Conservation (phyloP, 2,329 filamentous ascomycete species). For the Colletotrichum trifolii region DNA sequence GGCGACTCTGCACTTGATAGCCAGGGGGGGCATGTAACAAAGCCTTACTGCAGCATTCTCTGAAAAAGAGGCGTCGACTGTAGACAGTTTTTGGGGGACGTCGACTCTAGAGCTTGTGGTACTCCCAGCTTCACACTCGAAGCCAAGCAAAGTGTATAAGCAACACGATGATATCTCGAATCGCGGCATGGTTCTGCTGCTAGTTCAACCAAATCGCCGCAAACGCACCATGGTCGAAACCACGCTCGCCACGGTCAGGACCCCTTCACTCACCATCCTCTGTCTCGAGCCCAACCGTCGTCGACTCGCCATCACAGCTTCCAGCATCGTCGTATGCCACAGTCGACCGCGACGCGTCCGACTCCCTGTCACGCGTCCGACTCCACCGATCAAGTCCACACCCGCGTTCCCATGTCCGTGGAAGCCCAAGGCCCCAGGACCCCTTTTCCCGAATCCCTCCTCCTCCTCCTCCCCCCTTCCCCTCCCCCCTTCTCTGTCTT, state of each 20-base stretch:
- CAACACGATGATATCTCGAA: too few species aligned
- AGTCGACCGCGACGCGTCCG: constrained; percentile 15
- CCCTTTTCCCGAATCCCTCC: constrained; percentile 5
- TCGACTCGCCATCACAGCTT: not conserved
- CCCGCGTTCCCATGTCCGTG: constrained; percentile 22
- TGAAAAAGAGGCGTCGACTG: too few species aligned
- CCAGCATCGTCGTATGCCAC: not conserved
- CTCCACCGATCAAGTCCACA: constrained; percentile 21
- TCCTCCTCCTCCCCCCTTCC: not conserved
- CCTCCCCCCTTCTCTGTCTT: not conserved
- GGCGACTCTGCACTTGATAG: too few species aligned
- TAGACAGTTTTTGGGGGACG: too few species aligned
- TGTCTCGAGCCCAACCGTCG: not conserved
- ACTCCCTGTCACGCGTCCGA: not conserved
- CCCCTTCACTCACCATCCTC: not conserved
- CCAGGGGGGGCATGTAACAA: too few species aligned
- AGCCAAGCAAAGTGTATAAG: too few species aligned
- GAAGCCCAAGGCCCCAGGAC: constrained; percentile 15
- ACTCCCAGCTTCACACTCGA: too few species aligned
- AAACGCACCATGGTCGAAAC: too few species aligned
- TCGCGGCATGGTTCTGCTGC: too few species aligned
- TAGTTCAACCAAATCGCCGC: not conserved
- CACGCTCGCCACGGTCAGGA: not conserved
- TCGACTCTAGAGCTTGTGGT: too few species aligned
- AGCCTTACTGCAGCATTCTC: too few species aligned